These are phyloP conservation scores for Diospyros lotus DNA, from an alignment of 148 eudicot genomes.

Conservation along the genomic window DNA sequence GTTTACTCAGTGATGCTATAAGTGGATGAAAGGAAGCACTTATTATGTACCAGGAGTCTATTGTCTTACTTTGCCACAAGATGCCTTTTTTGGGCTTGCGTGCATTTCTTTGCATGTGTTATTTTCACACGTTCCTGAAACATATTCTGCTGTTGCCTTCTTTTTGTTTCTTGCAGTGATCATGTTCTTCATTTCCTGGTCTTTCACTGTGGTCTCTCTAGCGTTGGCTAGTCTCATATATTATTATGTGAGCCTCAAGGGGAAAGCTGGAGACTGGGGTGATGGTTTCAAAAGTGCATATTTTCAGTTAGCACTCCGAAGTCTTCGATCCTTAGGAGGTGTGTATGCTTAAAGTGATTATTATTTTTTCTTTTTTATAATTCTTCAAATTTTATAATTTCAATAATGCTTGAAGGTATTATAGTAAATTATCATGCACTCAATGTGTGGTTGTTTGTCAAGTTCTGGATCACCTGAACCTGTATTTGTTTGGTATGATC, in stretches of 20 bases:
- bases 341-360: no score
- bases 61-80: conserved; percentile 5
- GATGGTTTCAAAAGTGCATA: conserved; percentile 99
- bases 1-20: not conserved
- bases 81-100: not conserved
- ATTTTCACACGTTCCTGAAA: not conserved
- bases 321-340: conserved; percentile 28
- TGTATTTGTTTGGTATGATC: no score
- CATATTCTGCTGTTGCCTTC: conserved; percentile 2
- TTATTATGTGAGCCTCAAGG: conserved; percentile 90
- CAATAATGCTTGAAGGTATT: no score
- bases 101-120: not conserved
- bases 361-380: no score
- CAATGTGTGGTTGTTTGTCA: no score
- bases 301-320: conserved; percentile 98
- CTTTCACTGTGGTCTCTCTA: conserved; percentile 86
- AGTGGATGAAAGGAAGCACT: not conserved
- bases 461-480: no score
- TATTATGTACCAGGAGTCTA: not conserved
- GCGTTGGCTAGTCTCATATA: conserved; percentile 96
- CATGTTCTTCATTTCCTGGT: conserved; percentile 98
- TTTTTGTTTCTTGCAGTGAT: conserved; percentile 62
- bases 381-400: no score
- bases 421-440: no score
- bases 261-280: conserved; percentile 99